Conservation (phyloP, 306 rosid species). For the Dalbergia cochinchinensis region DNA sequence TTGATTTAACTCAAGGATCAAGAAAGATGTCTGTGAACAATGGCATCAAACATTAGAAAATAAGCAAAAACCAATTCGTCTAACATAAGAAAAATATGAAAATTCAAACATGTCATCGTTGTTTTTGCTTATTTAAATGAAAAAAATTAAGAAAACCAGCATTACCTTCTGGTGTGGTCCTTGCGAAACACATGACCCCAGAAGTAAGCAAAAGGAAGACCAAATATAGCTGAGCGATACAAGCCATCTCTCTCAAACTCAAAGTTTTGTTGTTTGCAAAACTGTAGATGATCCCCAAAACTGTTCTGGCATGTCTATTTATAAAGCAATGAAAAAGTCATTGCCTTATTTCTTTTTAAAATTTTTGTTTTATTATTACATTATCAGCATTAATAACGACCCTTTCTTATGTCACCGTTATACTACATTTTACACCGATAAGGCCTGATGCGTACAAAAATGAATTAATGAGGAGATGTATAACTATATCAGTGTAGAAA, state of each 20-base stretch:
- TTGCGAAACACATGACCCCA: slow-evolving; percentile 7
- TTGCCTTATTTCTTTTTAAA: too few relatives aligned
- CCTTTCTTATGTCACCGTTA: too few relatives aligned
- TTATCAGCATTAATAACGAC: too few relatives aligned
- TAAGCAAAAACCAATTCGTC: background rate
- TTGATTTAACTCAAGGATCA: too few relatives aligned
- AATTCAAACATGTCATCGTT: too few relatives aligned
- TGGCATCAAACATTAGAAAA: background rate
- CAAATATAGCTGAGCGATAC: slow-evolving; percentile 8
- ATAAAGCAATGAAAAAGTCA: background rate
- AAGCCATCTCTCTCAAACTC: slow-evolving; percentile 18
- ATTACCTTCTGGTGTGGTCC: background rate
- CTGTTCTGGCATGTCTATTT: background rate
- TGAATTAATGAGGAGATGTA: too few relatives aligned
- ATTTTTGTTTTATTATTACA: too few relatives aligned
- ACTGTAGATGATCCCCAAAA: background rate
- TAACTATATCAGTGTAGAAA: too few relatives aligned
- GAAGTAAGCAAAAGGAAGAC: slow-evolving; percentile 32
- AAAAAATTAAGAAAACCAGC: background rate
- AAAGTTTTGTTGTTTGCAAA: background rate
- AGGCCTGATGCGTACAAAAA: too few relatives aligned
- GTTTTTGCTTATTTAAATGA: background rate
- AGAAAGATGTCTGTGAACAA: background rate
- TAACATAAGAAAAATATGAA: too few relatives aligned
- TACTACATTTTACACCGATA: too few relatives aligned